These are phyloP conservation scores for Orbilia javanica DNA, from an alignment of 2,329 filamentous ascomycete species.

Conservation along the genomic window DNA sequence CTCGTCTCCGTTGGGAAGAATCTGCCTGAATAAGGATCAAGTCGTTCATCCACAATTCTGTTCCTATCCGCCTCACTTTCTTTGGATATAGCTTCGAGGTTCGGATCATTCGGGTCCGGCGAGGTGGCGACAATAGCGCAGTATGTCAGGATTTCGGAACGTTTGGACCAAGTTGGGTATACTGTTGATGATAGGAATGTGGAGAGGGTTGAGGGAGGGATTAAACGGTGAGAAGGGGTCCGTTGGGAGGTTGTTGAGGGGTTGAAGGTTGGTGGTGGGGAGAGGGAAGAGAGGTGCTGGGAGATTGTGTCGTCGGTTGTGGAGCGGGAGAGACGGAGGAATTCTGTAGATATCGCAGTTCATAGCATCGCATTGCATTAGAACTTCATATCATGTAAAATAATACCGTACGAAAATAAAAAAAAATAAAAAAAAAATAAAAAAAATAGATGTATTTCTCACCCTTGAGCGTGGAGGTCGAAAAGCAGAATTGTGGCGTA, in stretches of 20 bases:
- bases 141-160: conserved; percentile 87
- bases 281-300: conserved; percentile 85
- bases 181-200: conserved; percentile 81
- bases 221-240: conserved; percentile 69
- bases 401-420: not conserved
- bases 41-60: conserved; percentile 82
- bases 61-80: conserved; percentile 79
- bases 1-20: conserved; percentile 84
- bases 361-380: not conserved
- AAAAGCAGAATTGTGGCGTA: conserved; percentile 83
- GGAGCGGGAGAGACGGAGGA: conserved; percentile 84
- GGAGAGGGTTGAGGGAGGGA: conserved; percentile 75
- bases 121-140: conserved; percentile 88
- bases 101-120: conserved; percentile 88
- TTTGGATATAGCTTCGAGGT: conserved; percentile 76
- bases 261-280: conserved; percentile 77
- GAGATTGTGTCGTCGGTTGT: conserved; percentile 93
- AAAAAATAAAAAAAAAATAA: not conserved
- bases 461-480: conserved; percentile 77
- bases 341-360: conserved; percentile 73
- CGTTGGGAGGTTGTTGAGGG: conserved; percentile 78
- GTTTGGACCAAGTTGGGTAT: conserved; percentile 87
- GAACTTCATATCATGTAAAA: not conserved
- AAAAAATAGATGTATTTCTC: no score
- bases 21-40: conserved; percentile 90